phyloP scores from a whole-genome alignment of 306 rosid genomes.

The Vigna nakashimae region DNA sequence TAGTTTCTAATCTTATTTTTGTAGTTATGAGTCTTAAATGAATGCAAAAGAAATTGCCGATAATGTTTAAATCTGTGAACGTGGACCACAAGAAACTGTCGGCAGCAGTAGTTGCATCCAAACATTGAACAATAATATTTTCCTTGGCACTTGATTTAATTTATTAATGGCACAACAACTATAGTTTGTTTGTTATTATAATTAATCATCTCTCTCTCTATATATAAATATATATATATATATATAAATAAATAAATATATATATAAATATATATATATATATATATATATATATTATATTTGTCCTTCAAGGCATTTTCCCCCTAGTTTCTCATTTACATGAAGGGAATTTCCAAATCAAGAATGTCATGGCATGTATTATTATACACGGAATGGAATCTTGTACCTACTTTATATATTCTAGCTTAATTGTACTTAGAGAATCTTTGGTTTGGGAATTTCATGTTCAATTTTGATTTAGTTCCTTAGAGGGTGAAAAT shows the following conservation, averaged over 20 bases:
- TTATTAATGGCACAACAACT: background rate
- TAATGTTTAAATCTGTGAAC: background rate
- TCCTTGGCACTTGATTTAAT: background rate
- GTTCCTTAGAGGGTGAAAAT: too few species aligned
- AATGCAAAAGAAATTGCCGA: background rate
- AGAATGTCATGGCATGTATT: background rate
- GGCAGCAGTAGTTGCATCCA: constrained; percentile 40
- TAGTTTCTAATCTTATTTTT: background rate
- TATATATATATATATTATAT: background rate
- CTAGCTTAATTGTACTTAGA: background rate
- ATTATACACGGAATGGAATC: background rate
- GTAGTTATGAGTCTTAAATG: background rate
- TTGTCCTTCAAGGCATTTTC: background rate
- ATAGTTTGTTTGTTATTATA: background rate
- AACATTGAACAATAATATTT: background rate
- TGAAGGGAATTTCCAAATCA: background rate
- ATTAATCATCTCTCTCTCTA: background rate
- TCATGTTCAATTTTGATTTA: too few species aligned
- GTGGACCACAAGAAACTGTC: constrained; percentile 42
- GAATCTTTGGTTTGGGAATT: background rate
- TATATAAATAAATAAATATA: background rate
- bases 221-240: background rate
- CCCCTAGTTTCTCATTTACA: background rate
- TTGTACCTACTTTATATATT: background rate
- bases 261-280: background rate